Base-by-base conservation (phyloP, 306 rosid genomes). In the Quercus agrifolia region DNA sequence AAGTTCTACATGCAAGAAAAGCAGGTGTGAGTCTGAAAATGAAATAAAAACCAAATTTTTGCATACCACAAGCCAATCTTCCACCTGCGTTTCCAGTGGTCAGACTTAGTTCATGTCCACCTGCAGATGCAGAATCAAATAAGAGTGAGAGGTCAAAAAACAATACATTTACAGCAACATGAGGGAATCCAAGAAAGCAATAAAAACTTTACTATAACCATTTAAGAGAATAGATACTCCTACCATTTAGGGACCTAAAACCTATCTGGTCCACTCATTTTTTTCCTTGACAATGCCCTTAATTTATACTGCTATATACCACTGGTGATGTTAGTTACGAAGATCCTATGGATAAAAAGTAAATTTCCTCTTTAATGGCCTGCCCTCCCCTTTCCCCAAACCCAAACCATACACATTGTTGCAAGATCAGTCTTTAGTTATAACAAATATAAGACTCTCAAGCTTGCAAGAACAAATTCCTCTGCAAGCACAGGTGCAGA, bases 11-110 rank as follows among this genome's bases (percentile, higher is more conserved):
- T 28, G 49, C 46, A 74, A 70, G 57, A 54, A 61, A 73, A 55
- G 3, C 8, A 11, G 64, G 77, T 13, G 31, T 66, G 51, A 57
- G 68, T 28, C 7, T 59, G 58, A 79, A 66, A 82, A 56, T 6
- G 55, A 74, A 71, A 51, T 14, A 25, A 72, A 62, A 67, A 17
- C 56, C 83, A 9, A 28, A 31, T 72, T 77, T 78, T 73, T 35
- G 71, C 94, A 83, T 93, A 93, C 98, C 98, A 71, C 94, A 93
- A 74, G 97, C 98, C 90, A 93, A 81, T 86, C 98, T 91, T 87
- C 98, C 98, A 74, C 97, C 98, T 58, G 98, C 97, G 76, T 93
- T 93, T 56, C 98, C 98, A 63, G 97, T 93, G 81, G 73, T 90
- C 83, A 86, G 82, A 84, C 97, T 90, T 83, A 93, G 98, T 74